A percentile compares a stretch with the other conserved stretches of the same genome.
Evolutionary conservation across 768 basidiomycete species (phyloP).

Genomic region (Panaeolus cyanescens): DNA sequence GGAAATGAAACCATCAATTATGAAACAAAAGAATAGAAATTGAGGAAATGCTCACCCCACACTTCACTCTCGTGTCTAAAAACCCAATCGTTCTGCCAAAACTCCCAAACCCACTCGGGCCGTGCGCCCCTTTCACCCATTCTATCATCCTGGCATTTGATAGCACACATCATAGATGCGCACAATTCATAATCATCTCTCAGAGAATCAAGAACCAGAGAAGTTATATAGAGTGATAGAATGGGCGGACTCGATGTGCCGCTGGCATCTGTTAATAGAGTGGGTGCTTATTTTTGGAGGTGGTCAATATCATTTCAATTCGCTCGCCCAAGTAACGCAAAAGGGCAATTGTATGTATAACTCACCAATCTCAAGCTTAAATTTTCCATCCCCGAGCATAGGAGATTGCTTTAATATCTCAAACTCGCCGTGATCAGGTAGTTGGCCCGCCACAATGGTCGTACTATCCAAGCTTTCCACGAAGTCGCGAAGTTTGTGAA

Average conservation of each 20-base stretch:
- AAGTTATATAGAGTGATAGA: constrained; percentile 68
- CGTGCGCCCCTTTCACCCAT: constrained; percentile 64
- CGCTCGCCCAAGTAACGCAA: background rate
- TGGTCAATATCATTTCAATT: constrained; percentile 8
- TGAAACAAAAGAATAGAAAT: background rate
- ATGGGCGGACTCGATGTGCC: constrained; percentile 33
- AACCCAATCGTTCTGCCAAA: constrained; percentile 69
- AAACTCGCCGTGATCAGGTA: constrained; percentile 45
- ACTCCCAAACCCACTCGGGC: constrained; percentile 74
- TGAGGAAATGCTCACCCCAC: constrained; percentile 52
- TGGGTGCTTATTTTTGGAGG: constrained; percentile 18
- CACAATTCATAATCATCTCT: constrained; percentile 60
- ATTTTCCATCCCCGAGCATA: constrained; percentile 67
- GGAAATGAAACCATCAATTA: background rate
- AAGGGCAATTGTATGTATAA: background rate
- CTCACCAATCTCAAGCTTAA: constrained; percentile 71
- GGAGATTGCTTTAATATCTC: constrained; percentile 68
- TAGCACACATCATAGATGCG: constrained; percentile 72
- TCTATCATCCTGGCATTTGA: constrained; percentile 64
- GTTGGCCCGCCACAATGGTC: constrained; percentile 29
- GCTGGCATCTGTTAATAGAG: constrained; percentile 20
- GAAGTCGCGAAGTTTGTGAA: constrained; percentile 56
- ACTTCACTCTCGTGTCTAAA: constrained; percentile 74
- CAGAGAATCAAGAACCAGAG: constrained; percentile 61
- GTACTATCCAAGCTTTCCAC: constrained; percentile 46